Percentiles rank a stretch among this genome's conserved stretches.
These are phyloP conservation scores for Macrolepiota albuminosa DNA, from an alignment of 768 basidiomycete genomes.

Conservation along the genomic window DNA sequence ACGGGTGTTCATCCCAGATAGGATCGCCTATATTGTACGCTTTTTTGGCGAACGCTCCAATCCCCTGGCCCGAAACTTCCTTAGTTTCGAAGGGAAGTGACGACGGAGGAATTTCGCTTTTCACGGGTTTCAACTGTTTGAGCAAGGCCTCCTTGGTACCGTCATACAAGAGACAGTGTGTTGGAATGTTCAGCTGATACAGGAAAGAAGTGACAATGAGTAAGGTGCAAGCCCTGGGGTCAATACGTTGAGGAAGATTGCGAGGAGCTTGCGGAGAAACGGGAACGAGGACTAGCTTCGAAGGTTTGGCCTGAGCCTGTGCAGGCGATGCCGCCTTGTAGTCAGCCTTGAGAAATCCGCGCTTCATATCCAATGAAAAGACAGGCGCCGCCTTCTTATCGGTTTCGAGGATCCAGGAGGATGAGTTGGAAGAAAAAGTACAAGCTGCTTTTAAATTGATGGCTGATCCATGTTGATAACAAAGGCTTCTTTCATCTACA, in stretches of 20 bases:
- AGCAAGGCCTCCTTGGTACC: not conserved
- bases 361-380: not conserved
- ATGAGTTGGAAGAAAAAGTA: not conserved
- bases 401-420: not conserved
- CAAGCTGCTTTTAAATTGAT: not conserved
- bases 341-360: not conserved
- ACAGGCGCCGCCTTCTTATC: not conserved
- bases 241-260: not conserved
- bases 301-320: not conserved
- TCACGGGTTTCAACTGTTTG: not conserved
- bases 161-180: not conserved
- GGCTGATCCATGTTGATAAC: not conserved
- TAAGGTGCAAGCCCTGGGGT: rapidly evolving
- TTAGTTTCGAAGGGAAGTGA: not conserved
- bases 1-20: conserved; percentile 8
- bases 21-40: conserved; percentile 8
- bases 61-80: conserved; percentile 10
- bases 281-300: not conserved
- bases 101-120: no score
- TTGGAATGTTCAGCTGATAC: not conserved
- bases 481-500: not conserved
- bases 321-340: not conserved
- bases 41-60: conserved; percentile 4
- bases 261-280: not conserved
- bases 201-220: not conserved